phyloP scores from a whole-genome alignment of 805 yeast species.

The Dipodascus albidus region DNA sequence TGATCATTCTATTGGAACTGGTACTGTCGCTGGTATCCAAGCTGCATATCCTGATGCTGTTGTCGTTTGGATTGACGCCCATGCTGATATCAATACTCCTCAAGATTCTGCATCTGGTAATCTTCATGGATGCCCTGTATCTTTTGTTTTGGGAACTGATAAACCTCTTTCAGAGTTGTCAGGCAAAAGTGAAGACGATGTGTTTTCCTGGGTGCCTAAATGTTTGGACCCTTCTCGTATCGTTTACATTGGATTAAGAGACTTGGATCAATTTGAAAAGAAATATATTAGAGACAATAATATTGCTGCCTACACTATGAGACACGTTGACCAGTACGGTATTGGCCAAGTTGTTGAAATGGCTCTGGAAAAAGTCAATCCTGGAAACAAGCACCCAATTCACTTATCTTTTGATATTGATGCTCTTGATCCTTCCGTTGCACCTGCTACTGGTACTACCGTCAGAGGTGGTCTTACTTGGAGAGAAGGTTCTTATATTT shows the following conservation, averaged over 20 bases:
- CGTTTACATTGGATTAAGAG: constrained; percentile 91
- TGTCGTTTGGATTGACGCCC: constrained; percentile 94
- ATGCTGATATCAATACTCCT: constrained; percentile 92
- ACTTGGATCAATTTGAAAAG: constrained; percentile 82
- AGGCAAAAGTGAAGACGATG: constrained; percentile 45
- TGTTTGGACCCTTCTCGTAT: constrained; percentile 55
- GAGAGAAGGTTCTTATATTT: constrained; percentile 86
- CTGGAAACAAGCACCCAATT: constrained; percentile 59
- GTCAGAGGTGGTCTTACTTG: constrained; percentile 92
- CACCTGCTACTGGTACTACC: constrained; percentile 97
- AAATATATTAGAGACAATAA: constrained; percentile 54
- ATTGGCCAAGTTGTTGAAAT: constrained; percentile 82
- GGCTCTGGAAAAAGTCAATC: constrained; percentile 76
- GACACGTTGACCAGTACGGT: constrained; percentile 90
- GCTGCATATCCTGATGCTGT: constrained; percentile 77
- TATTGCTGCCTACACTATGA: constrained; percentile 87
- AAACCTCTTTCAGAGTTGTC: constrained; percentile 10
- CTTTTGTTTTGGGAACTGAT: constrained; percentile 72
- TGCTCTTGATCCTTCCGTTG: constrained; percentile 88
- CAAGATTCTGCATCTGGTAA: constrained; percentile 76
- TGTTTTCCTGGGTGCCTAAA: constrained; percentile 71
- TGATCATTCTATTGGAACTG: constrained; percentile 93
- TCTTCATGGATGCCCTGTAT: constrained; percentile 92
- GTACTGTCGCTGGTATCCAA: constrained; percentile 78
- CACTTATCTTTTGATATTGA: constrained; percentile 93